Evolutionary conservation across 768 basidiomycete genomes (phyloP), one percentile per base, ranked within the genome.

Genomic region (Boletus huronensis): DNA sequence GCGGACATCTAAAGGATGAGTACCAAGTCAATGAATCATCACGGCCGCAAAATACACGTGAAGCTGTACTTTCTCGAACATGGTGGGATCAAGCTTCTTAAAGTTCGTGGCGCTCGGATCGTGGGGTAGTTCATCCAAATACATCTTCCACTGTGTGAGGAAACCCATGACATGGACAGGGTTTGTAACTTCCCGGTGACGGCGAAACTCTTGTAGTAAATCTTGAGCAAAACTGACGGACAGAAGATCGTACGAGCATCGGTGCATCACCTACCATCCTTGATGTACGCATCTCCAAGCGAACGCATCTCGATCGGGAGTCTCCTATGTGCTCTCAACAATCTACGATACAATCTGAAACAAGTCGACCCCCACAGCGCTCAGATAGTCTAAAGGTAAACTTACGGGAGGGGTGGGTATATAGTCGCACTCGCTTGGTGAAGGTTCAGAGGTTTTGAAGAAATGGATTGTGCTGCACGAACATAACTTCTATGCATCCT

Each of bases 121-220:
- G 26, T 63, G 71, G 13, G 84, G 84, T 32, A 88, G 68, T 55
- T 82, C 72, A 61, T 96, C 92, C 52, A 98, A 78, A 70, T 99
- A 98, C 54, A 82, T 69, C 70, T 96, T 97, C 96, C 96, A 99
- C 64, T 98, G 91, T 3, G 88, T 87, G 9, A 98, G 77, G 67
- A 99, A 99, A 3, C 93, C 94, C 68, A 98, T 96, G 57, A 98
- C 84, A 68, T 98, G 85, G 8, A 87, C 78, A 3, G 93, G 90
- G 71, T 98, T 98, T 21, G 85, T 85, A 11, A 85, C 82, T 23
- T 81, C 75, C 61, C 76, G 83, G 59, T 97, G 95, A 43, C 88
- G 77, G 7, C 89, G 84, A 71, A 97, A 98, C 72, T 99, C 96
- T 21, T n/a, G 21, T 32, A 41, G 21, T 1, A 35, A 54, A 51